These are phyloP conservation scores for Pichia sp. DNA, from an alignment of 1,139 yeast genomes.

Conservation along the genomic window DNA sequence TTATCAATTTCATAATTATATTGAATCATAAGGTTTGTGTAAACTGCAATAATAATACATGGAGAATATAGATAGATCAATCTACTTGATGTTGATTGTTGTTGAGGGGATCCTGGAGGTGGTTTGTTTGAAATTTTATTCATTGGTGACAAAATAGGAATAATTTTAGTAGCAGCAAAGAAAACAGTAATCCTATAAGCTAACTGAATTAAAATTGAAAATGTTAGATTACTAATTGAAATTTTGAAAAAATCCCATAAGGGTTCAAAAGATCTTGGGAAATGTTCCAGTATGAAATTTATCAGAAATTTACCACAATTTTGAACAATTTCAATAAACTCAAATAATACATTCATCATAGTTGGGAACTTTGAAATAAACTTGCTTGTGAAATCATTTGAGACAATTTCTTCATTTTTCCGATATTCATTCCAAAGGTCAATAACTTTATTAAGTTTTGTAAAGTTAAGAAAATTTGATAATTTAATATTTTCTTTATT, in stretches of 20 bases:
- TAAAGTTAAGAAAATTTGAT: constrained; percentile 10
- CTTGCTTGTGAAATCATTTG: neutral
- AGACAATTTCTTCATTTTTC: constrained; percentile 5
- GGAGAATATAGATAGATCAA: constrained; percentile 86
- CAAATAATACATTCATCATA: neutral
- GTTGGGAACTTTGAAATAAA: constrained; percentile 11
- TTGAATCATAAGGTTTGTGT: constrained; percentile 88
- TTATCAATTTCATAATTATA: constrained; percentile 67
- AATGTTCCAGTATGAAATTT: constrained; percentile 32
- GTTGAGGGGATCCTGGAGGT: constrained; percentile 1
- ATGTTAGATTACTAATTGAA: constrained; percentile 69
- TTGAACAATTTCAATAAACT: constrained; percentile 11
- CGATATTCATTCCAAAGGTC: constrained; percentile 1
- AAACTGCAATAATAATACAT: constrained; percentile 87
- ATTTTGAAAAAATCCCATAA: constrained; percentile 63
- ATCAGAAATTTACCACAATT: constrained; percentile 21
- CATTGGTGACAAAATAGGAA: constrained; percentile 60
- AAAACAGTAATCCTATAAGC: constrained; percentile 83
- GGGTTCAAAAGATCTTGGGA: constrained; percentile 56
- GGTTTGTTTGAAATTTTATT: constrained; percentile 13
- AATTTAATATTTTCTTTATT: constrained; percentile 8
- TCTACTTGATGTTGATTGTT: constrained; percentile 37
- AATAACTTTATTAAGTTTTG: constrained; percentile 10
- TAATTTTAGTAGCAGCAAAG: constrained; percentile 88
- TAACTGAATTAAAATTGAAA: constrained; percentile 73